Evolutionary conservation across 768 basidiomycete species (phyloP).

Genomic region (Lentinula sp.): DNA sequence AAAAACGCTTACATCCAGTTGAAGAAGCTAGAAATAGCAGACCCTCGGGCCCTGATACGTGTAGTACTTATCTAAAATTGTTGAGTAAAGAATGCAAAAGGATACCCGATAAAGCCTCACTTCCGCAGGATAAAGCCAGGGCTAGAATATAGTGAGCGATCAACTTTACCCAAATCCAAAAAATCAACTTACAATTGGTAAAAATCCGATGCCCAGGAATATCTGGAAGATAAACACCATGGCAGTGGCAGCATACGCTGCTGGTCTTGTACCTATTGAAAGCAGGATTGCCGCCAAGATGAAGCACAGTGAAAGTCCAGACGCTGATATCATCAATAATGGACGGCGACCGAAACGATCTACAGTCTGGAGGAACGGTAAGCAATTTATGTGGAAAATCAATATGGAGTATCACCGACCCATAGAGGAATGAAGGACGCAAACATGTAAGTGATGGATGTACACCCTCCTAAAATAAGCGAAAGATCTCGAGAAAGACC

Average conservation of each 20-base stretch:
- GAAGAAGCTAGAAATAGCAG: slow-evolving; percentile 26
- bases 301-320: slow-evolving; percentile 31
- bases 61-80: slow-evolving; percentile 26
- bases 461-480: slow-evolving; percentile 32
- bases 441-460: slow-evolving; percentile 32
- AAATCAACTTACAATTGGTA: slow-evolving; percentile 26
- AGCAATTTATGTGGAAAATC: background rate
- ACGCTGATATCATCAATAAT: slow-evolving; percentile 29
- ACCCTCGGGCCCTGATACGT: slow-evolving; percentile 28
- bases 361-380: slow-evolving; percentile 22
- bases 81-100: too few relatives aligned
- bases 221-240: slow-evolving; percentile 37
- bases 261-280: slow-evolving; percentile 25
- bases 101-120: slow-evolving; percentile 6
- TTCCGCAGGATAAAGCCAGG: slow-evolving; percentile 31
- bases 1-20: slow-evolving; percentile 21
- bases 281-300: slow-evolving; percentile 27
- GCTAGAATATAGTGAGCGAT: slow-evolving; percentile 9
- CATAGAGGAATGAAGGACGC: slow-evolving; percentile 35
- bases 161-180: background rate
- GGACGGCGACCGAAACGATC: slow-evolving; percentile 33
- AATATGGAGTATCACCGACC: slow-evolving; percentile 13
- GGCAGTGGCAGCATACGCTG: slow-evolving; percentile 30
- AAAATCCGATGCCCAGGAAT: slow-evolving; percentile 31
- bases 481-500: slow-evolving; percentile 32